Conservation (phyloP, 2,329 filamentous ascomycete genomes). For the Xylaria sp. region DNA sequence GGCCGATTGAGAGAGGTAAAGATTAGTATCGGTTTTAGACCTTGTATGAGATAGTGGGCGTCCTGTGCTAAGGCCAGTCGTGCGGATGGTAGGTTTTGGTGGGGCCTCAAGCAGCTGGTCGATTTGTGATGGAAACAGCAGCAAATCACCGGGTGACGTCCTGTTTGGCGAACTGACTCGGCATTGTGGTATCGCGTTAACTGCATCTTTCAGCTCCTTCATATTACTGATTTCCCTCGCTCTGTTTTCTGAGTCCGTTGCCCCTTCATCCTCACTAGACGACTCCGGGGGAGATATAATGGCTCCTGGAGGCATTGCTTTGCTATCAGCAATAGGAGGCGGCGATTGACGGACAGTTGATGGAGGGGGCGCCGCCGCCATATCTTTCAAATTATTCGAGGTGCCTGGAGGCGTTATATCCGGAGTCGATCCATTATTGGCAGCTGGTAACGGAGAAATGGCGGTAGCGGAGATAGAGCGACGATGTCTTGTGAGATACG, state of each 20-base stretch:
- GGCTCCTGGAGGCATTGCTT: conserved; percentile 79
- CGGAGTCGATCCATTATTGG: conserved; percentile 41
- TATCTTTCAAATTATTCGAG: conserved; percentile 55
- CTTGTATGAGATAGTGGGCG: conserved; percentile 57
- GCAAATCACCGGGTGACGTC: conserved; percentile 44
- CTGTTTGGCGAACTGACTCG: conserved; percentile 61
- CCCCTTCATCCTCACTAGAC: conserved; percentile 80
- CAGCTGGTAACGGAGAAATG: conserved; percentile 26
- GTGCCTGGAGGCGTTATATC: conserved; percentile 56
- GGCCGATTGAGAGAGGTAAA: conserved; percentile 52
- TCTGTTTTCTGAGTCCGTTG: conserved; percentile 45
- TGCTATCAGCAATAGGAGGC: conserved; percentile 74
- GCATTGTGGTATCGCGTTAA: conserved; percentile 77
- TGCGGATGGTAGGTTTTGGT: conserved; percentile 56
- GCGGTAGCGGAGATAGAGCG: conserved; percentile 58
- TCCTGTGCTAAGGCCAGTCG: conserved; percentile 49
- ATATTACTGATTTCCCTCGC: conserved; percentile 58
- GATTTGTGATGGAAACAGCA: conserved; percentile 46
- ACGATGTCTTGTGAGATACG: conserved; percentile 68
- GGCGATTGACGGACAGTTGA: conserved; percentile 78
- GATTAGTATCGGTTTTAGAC: conserved; percentile 61
- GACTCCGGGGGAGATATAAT: conserved; percentile 93
- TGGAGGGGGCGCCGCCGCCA: conserved; percentile 47
- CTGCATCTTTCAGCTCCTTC: conserved; percentile 79
- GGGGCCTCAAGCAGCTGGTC: conserved; percentile 40